Conservation (phyloP, 225 moss, liverwort and hornwort species). For the Bryum argenteum region DNA sequence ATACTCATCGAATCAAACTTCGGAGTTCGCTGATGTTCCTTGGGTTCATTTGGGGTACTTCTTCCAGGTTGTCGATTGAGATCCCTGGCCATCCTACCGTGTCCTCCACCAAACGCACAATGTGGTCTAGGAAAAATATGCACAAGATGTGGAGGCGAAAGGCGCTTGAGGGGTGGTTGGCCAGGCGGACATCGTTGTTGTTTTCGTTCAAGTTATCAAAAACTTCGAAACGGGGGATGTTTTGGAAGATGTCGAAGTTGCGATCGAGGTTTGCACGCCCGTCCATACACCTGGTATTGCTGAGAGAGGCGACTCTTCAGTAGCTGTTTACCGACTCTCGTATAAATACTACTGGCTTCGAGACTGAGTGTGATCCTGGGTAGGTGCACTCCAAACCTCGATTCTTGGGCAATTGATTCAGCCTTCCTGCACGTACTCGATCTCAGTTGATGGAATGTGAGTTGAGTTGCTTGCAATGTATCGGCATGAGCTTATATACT, state of each 20-base stretch:
- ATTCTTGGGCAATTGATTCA: not conserved
- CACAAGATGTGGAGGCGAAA: fast-evolving
- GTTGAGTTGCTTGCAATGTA: not conserved
- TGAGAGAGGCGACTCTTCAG: not conserved
- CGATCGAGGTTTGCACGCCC: not conserved
- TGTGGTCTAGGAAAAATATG: not conserved
- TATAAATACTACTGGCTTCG: not conserved
- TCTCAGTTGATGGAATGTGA: not conserved
- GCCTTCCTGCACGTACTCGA: not conserved
- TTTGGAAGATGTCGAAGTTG: not conserved
- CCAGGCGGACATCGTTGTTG: not conserved
- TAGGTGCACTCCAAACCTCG: not conserved
- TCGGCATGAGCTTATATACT: not conserved
- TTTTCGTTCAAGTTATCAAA: not conserved
- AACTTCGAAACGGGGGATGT: fast-evolving
- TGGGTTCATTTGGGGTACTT: too few relatives aligned
- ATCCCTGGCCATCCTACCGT: not conserved
- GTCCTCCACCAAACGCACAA: not conserved
- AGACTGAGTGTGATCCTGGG: not conserved
- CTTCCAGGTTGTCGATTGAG: not conserved
- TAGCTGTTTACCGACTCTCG: too few relatives aligned
- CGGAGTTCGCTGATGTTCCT: not conserved
- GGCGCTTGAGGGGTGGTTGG: not conserved
- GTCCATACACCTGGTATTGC: not conserved
- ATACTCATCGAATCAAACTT: not conserved